Base-by-base conservation (phyloP, 2,329 filamentous ascomycete species). In the Teratosphaeria viscida region DNA sequence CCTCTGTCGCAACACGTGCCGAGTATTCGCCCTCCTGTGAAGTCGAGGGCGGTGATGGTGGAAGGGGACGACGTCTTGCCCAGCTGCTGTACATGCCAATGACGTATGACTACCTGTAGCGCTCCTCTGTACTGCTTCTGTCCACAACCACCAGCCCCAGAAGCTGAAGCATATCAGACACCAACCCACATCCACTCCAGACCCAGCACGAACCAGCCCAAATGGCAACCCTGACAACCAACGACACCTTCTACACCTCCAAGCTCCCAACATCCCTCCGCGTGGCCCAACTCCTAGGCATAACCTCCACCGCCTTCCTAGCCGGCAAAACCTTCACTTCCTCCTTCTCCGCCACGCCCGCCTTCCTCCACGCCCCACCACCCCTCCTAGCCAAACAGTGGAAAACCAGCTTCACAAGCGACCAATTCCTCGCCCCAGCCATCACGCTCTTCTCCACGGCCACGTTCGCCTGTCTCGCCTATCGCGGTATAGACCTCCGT, bases 321-420 rank as follows among this genome's bases (percentile, higher is more conserved):
- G 68, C 73, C n/a, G 75, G 61, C 63, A 71, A 63, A 58, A 74
- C 70, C 34, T 68, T 68, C 56, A 58, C 68, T 65, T 14, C 64
- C 59, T 59, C 63, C 72, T 57, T 82, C 79, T 5, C 65, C 74
- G 66, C 72, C 76, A 60, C 62, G 74, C 83, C 83, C 1, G 76
- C 79, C 49, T 71, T 85, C 8, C 77, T 85, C 60, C 75, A 81
- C 60, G 79, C 81, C 0, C 83, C 83, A 1, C 77, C 79, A 1
- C 78, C 78, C 1, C 71, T 84, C 11, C 78, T 84, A 61, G 78
- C 81, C 35, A 75, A 74, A 47, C 83, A 85, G 71, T 86, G 82
- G 82, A 65, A 70, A 60, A 73, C 68, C 49, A 69, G 77, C 60
- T 80, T 74, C 70, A 66, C 70, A 19, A 64, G 67, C 2, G 79